These are phyloP conservation scores for Populus simonii DNA, from an alignment of 345 rosid species.

Conservation along the genomic window DNA sequence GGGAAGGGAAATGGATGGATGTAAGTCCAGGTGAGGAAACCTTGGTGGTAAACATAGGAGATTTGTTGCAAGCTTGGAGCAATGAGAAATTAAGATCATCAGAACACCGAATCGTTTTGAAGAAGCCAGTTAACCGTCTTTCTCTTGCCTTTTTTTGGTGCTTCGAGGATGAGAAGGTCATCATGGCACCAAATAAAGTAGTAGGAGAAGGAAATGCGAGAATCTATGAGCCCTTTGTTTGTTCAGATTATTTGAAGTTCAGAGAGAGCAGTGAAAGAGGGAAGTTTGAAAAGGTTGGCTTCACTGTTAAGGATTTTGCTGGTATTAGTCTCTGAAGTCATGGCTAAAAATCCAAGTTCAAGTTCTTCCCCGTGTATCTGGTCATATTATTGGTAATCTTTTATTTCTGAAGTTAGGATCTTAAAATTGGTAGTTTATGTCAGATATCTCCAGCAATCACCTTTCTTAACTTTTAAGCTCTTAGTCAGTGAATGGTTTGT, in stretches of 20 bases:
- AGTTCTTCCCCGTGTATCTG: not conserved
- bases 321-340: slow-evolving; percentile 14
- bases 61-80: slow-evolving; percentile 49
- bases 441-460: not conserved
- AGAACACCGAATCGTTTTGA: slow-evolving; percentile 38
- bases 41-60: slow-evolving; percentile 43
- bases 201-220: slow-evolving; percentile 25
- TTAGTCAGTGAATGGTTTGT: not conserved
- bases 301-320: slow-evolving; percentile 45
- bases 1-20: slow-evolving; percentile 44
- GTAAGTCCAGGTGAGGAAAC: slow-evolving; percentile 34
- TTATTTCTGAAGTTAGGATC: not conserved
- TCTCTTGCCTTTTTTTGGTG: slow-evolving; percentile 47
- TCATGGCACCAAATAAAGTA: slow-evolving; percentile 33
- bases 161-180: slow-evolving; percentile 38
- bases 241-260: slow-evolving; percentile 39
- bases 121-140: slow-evolving; percentile 20
- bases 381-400: not conserved
- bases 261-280: slow-evolving; percentile 36
- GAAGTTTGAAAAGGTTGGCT: slow-evolving; percentile 43
- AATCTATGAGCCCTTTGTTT: slow-evolving; percentile 36
- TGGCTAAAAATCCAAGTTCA: not conserved
- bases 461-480: not conserved
- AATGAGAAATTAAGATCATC: slow-evolving; percentile 36
- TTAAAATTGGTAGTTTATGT: not conserved